These are phyloP conservation scores for Mesotaenium endlicherianum DNA, from an alignment of 139 green algal genomes.

Conservation along the genomic window DNA sequence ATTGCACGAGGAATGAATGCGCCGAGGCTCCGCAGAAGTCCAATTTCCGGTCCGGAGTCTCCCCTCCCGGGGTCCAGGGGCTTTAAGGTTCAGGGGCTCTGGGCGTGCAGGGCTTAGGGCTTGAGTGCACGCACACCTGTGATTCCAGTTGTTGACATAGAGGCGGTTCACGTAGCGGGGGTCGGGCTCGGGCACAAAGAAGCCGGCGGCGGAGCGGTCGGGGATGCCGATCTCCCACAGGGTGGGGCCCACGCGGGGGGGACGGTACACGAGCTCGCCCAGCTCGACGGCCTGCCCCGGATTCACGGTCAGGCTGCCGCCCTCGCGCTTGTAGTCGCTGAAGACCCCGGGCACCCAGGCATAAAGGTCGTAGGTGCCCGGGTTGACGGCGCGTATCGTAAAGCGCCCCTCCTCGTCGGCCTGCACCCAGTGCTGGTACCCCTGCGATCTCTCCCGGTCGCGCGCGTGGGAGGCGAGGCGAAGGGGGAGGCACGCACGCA, in stretches of 20 bases:
- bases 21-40: too few relatives aligned
- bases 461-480: too few relatives aligned
- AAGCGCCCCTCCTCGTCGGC: background rate
- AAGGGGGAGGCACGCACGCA: too few relatives aligned
- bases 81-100: too few relatives aligned
- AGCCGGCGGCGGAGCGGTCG: background rate
- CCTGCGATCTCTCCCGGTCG: too few relatives aligned
- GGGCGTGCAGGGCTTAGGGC: too few relatives aligned
- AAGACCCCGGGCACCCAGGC: constrained; percentile 2
- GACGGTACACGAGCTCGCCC: background rate
- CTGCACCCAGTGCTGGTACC: background rate
- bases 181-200: background rate
- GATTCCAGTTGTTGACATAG: background rate
- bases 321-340: background rate
- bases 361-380: constrained; percentile 7
- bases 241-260: background rate
- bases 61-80: too few relatives aligned
- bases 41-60: too few relatives aligned
- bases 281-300: background rate
- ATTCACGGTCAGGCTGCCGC: background rate
- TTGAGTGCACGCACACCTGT: background rate
- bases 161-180: background rate
- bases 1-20: too few relatives aligned
- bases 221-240: constrained; percentile 2
- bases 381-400: background rate